Conservation (phyloP, 768 basidiomycete species). For the Serendipita vermifera region DNA sequence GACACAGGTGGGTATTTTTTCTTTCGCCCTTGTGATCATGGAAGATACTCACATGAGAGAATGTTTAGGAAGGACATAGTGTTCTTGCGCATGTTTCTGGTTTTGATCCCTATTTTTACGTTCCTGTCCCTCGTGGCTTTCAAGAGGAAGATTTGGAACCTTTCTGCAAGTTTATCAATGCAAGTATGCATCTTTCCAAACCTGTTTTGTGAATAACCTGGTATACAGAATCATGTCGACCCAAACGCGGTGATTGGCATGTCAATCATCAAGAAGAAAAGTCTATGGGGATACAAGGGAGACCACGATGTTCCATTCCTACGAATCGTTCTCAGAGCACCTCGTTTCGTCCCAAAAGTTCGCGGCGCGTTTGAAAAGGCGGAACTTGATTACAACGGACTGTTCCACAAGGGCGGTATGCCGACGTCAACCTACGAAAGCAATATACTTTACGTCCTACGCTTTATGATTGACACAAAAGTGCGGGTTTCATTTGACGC, state of each 20-base stretch:
- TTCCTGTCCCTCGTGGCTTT: slow-evolving; percentile 79
- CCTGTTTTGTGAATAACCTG: neutral
- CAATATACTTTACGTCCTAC: slow-evolving; percentile 78
- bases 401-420: slow-evolving; percentile 38
- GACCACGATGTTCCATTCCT: slow-evolving; percentile 70
- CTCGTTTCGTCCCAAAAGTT: slow-evolving; percentile 69
- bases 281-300: slow-evolving; percentile 80
- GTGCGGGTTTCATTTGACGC: slow-evolving; percentile 28
- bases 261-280: slow-evolving; percentile 51
- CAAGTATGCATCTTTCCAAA: slow-evolving; percentile 26
- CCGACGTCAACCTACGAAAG: slow-evolving; percentile 66
- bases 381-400: slow-evolving; percentile 50
- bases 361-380: slow-evolving; percentile 69
- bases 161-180: slow-evolving; percentile 63
- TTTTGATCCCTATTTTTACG: slow-evolving; percentile 88
- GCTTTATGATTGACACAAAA: slow-evolving; percentile 98
- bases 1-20: slow-evolving; percentile 47
- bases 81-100: slow-evolving; percentile 70
- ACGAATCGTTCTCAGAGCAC: slow-evolving; percentile 65
- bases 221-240: slow-evolving; percentile 12
- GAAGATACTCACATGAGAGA: neutral
- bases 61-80: slow-evolving; percentile 59
- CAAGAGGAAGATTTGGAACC: slow-evolving; percentile 47
- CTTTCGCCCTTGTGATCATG: neutral
- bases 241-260: slow-evolving; percentile 35